Conservation (phyloP, 163 green algal species). For the Volvox carteri region DNA sequence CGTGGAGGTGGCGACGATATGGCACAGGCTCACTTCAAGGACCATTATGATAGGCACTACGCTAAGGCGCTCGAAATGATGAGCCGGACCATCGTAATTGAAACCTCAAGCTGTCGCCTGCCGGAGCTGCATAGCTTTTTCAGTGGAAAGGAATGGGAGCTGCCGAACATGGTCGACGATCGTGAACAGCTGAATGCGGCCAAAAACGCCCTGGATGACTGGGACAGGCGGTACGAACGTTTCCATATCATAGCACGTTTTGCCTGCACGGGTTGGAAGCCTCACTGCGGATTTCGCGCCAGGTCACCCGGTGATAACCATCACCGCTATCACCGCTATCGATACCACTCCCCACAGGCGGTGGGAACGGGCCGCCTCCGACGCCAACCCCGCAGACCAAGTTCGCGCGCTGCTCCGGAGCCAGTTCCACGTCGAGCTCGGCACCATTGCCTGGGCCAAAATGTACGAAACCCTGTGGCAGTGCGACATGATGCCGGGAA, state of each 20-base stretch:
- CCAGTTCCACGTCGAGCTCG: constrained; percentile 59
- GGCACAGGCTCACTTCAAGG: too few relatives aligned
- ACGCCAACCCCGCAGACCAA: constrained; percentile 54
- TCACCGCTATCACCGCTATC: not conserved
- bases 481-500: constrained; percentile 59
- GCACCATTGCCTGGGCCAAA: constrained; percentile 71
- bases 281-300: not conserved
- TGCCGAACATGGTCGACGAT: not conserved
- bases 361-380: constrained; percentile 5
- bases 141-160: constrained; percentile 1
- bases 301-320: not conserved
- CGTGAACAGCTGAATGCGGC: not conserved
- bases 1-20: too few relatives aligned
- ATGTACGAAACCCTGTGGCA: constrained; percentile 70
- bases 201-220: not conserved
- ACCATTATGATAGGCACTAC: not conserved
- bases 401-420: constrained; percentile 52
- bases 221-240: not conserved
- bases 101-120: not conserved
- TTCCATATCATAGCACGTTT: not conserved
- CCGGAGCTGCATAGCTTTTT: not conserved
- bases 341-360: not conserved
- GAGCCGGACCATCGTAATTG: not conserved
- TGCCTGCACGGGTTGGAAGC: not conserved
- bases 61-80: not conserved